A percentile compares a stretch with the other conserved stretches of the same genome.
These are phyloP conservation scores for Mycena kentingensis DNA, from an alignment of 768 basidiomycete genomes.

Conservation along the genomic window DNA sequence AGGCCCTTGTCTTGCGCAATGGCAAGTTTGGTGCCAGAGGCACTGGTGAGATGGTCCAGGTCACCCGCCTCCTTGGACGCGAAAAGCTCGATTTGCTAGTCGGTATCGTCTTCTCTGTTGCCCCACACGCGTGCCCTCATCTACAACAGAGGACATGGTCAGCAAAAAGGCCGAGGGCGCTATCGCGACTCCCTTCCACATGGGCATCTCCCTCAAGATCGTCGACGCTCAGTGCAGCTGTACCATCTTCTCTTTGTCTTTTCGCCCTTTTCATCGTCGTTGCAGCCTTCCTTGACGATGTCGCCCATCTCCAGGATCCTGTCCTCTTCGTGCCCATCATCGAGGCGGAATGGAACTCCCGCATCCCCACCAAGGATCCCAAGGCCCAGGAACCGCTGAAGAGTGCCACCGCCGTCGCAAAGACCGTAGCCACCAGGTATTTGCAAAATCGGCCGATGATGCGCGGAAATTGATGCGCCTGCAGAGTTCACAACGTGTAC, in stretches of 20 bases:
- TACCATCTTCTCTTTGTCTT: constrained; percentile 36
- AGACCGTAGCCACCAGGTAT: constrained; percentile 61
- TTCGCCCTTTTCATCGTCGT: constrained; percentile 1
- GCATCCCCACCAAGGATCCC: constrained; percentile 39
- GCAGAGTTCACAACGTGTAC: constrained; percentile 79
- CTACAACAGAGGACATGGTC: constrained; percentile 63
- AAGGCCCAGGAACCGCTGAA: constrained; percentile 32
- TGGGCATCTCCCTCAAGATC: constrained; percentile 64
- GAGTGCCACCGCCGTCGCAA: constrained; percentile 56
- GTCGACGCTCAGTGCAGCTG: constrained; percentile 75
- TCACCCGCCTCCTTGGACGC: constrained; percentile 66
- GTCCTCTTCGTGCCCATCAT: constrained; percentile 63
- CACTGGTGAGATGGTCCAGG: constrained; percentile 63
- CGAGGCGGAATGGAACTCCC: constrained; percentile 55
- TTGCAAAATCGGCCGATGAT: constrained; percentile 2
- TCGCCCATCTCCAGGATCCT: constrained; percentile 65
- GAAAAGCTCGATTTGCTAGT: constrained; percentile 82
- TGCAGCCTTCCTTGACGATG: constrained; percentile 69
- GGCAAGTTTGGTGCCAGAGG: constrained; percentile 74
- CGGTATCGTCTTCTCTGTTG: constrained; percentile 44
- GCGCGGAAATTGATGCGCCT: constrained; percentile 5
- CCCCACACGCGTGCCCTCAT: constrained; percentile 6
- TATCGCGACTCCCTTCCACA: constrained; percentile 61
- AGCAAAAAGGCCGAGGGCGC: constrained; percentile 54
- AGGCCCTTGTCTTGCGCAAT: constrained; percentile 73